Base-by-base conservation (phyloP, 192 early-diverging fungal genomes). In the Kappamyces sp. region DNA sequence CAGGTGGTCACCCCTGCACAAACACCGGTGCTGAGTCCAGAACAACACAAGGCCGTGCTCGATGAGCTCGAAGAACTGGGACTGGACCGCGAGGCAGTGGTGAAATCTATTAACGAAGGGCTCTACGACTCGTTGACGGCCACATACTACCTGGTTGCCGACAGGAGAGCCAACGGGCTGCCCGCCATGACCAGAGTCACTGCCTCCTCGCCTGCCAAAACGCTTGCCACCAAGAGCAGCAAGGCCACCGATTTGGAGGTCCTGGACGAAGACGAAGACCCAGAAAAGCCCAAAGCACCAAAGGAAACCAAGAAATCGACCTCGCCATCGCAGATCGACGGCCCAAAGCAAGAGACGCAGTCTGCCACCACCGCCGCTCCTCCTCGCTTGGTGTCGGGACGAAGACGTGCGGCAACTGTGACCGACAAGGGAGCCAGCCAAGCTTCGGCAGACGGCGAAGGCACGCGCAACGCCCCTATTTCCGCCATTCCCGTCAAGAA, bases 41-140 rank as follows among this genome's bases (percentile, higher is more conserved):
- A 82, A 14, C 68, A 79, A 53, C 69, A 70, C 32, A 43, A 61
- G n/a, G 60, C 45, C 15, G 71, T 82, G 8, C 61, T 82, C 45
- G 63, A 63, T 43, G 77, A 82, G 47, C 64, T 82, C 41, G 75
- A 80, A 58, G 76, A 82, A 14, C 72, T 81, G 46, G 80, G 80
- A 22, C 51, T 82, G 32, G 79, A 81, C 47, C 52, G 66, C 22
- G 59, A 45, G 7, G 65, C 58, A 1, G 68, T 80, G 4, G 36
- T 62, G 35, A 77, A 79, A 43, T 73, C 71, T 31, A 54, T 82
- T 1, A 68, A 65, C 4, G 80, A 82, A 45, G 64, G 61, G 33
- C 66, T 48, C 0, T 82, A 82, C 54, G 80, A 82, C 61, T 73
- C 74, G 36, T 62, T 80, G 38, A 58, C 78, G 12, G 80, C 80